Evolutionary conservation across 1,284 basidiomycete species (phyloP).

Genomic region (Ustilago cynodontis): DNA sequence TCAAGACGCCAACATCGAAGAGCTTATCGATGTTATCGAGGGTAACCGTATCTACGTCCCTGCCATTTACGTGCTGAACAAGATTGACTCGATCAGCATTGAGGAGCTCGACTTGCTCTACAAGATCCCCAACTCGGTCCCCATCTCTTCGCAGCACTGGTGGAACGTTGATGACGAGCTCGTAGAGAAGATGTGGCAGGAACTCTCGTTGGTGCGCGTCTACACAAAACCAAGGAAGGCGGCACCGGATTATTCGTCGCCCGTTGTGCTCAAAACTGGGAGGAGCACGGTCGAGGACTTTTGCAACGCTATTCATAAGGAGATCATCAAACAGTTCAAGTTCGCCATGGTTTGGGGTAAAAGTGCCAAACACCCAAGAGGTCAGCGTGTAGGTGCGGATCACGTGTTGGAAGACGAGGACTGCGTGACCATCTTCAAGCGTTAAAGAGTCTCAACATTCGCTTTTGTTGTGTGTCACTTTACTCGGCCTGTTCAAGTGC

Average conservation of each 20-base stretch:
- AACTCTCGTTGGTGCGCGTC: constrained; percentile 72
- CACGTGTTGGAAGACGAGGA: constrained; percentile 64
- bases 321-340: constrained; percentile 92
- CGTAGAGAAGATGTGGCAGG: constrained; percentile 75
- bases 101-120: constrained; percentile 96
- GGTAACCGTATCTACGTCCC: constrained; percentile 80
- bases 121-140: constrained; percentile 92
- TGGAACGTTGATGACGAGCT: constrained; percentile 98
- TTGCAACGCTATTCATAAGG: constrained; percentile 83
- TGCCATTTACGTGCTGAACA: constrained; percentile 69
- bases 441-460: constrained; percentile 15
- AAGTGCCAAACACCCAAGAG: constrained; percentile 93
- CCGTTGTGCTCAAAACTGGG: constrained; percentile 77
- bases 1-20: constrained; percentile 91
- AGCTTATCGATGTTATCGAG: constrained; percentile 80
- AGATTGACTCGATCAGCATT: constrained; percentile 93
- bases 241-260: constrained; percentile 83
- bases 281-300: constrained; percentile 85
- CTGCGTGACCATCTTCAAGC: constrained; percentile 62
- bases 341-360: constrained; percentile 91
- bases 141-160: constrained; percentile 92
- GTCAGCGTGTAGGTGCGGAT: constrained; percentile 87
- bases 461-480: not conserved
- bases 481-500: constrained; percentile 29
- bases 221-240: constrained; percentile 94